Percentiles rank a stretch among this genome's conserved stretches.
These are phyloP conservation scores for Amphirosellinia nigrospora DNA, from an alignment of 495 filamentous ascomycete species.

Conservation along the genomic window DNA sequence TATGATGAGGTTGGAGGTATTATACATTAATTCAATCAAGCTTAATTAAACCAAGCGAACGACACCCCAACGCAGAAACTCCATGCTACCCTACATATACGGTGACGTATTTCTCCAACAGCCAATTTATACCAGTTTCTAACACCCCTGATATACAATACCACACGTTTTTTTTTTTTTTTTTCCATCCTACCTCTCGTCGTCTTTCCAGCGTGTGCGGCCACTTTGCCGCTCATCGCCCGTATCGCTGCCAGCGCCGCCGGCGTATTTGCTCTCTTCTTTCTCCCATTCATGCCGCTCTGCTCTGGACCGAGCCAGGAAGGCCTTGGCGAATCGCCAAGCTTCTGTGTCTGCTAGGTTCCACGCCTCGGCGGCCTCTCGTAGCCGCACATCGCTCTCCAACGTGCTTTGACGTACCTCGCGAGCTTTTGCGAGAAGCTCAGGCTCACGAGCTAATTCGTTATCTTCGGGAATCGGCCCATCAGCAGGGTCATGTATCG, in stretches of 20 bases:
- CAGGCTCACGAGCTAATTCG: conserved; percentile 61
- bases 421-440: conserved; percentile 66
- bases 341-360: conserved; percentile 91
- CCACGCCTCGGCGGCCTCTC: conserved; percentile 83
- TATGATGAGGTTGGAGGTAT: neutral
- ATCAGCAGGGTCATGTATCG: conserved; percentile 47
- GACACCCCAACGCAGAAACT: conserved; percentile 33
- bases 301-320: conserved; percentile 59
- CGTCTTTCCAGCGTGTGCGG: conserved; percentile 39
- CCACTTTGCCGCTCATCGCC: conserved; percentile 37
- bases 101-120: conserved; percentile 23
- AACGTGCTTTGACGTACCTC: conserved; percentile 56
- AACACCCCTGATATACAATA: conserved; percentile 20
- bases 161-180: conserved; percentile 9
- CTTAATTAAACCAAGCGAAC: conserved; percentile 3
- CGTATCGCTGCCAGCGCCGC: conserved; percentile 52
- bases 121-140: conserved; percentile 21
- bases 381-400: conserved; percentile 50
- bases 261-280: conserved; percentile 69
- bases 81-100: conserved; percentile 35
- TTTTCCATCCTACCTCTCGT: conserved; percentile 32
- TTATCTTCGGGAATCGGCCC: conserved; percentile 57
- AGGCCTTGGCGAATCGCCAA: conserved; percentile 89
- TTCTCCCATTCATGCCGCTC: conserved; percentile 74
- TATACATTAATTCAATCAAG: neutral